Percentiles rank a stretch among this genome's conserved stretches.
Evolutionary conservation across 2,329 filamentous ascomycete genomes (phyloP).

Genomic region (Chrysoporthe cubensis): DNA sequence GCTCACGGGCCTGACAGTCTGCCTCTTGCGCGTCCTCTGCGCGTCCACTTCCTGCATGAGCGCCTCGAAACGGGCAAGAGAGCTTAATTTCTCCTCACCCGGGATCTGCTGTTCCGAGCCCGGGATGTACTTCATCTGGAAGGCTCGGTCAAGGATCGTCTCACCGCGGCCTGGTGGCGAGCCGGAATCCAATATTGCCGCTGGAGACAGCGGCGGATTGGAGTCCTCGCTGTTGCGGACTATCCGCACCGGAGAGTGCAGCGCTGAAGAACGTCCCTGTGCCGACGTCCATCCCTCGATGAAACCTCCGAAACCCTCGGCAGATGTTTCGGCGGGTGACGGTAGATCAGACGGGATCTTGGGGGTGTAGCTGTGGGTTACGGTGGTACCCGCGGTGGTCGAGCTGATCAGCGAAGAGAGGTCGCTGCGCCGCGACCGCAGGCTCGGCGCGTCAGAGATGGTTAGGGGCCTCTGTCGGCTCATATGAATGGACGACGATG

Average conservation of each 20-base stretch:
- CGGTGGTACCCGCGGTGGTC: slow-evolving; percentile 44
- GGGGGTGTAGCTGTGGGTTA: slow-evolving; percentile 54
- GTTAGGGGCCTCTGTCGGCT: slow-evolving; percentile 55
- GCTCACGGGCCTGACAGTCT: slow-evolving; percentile 33
- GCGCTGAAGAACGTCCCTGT: slow-evolving; percentile 60
- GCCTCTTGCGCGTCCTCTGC: slow-evolving; percentile 48
- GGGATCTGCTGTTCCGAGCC: slow-evolving; percentile 57
- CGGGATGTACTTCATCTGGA: slow-evolving; percentile 65
- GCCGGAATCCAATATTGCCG: slow-evolving; percentile 46
- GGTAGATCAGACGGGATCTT: slow-evolving; percentile 59
- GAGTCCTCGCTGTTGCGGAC: slow-evolving; percentile 58
- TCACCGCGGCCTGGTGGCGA: slow-evolving; percentile 61
- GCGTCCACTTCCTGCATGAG: slow-evolving; percentile 66
- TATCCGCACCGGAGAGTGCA: slow-evolving; percentile 60
- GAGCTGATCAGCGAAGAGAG: slow-evolving; percentile 60
- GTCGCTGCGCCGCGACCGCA: slow-evolving; percentile 66
- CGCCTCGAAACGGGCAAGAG: slow-evolving; percentile 67
- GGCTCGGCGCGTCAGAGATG: slow-evolving; percentile 62
- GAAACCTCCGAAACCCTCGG: slow-evolving; percentile 58
- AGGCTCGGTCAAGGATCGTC: slow-evolving; percentile 69
- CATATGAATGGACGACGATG: slow-evolving; percentile 52
- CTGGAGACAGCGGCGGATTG: slow-evolving; percentile 42
- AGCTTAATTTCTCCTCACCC: slow-evolving; percentile 67
- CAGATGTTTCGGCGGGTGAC: slow-evolving; percentile 56
- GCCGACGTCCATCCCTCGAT: slow-evolving; percentile 65